Percentiles rank a stretch among this genome's conserved stretches.
phyloP scores from a whole-genome alignment of 345 rosid species.

The Sonneratia caseolaris region DNA sequence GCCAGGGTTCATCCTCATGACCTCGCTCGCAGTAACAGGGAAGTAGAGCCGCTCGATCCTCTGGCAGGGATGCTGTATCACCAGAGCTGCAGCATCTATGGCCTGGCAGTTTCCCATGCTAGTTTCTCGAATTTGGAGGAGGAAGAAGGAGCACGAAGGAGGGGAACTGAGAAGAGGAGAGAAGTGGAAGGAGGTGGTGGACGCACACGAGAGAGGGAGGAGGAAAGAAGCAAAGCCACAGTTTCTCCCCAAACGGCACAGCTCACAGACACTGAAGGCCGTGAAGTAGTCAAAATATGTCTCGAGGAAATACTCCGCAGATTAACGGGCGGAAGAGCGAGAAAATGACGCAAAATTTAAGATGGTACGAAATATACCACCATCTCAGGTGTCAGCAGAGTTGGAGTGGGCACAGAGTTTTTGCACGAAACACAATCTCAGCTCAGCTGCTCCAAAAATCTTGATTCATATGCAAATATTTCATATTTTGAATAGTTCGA shows the following conservation, averaged over 20 bases:
- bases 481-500: too few species aligned
- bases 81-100: slow-evolving; percentile 89
- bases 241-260: too few species aligned
- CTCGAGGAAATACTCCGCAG: too few species aligned
- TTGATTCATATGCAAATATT: too few species aligned
- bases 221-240: background rate
- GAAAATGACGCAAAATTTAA: too few species aligned
- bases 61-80: slow-evolving; percentile 83
- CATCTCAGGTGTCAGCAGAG: too few species aligned
- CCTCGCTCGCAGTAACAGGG: slow-evolving; percentile 56
- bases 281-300: too few species aligned
- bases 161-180: background rate
- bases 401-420: too few species aligned
- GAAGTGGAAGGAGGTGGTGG: slow-evolving; percentile 8
- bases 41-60: slow-evolving; percentile 70
- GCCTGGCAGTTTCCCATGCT: slow-evolving; percentile 95
- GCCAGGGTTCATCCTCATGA: slow-evolving; percentile 78
- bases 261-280: background rate
- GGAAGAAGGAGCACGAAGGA: background rate
- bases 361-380: too few species aligned
- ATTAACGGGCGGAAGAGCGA: too few species aligned
- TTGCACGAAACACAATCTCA: too few species aligned
- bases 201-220: background rate
- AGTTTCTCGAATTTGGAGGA: background rate
- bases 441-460: too few species aligned